These are phyloP conservation scores for Mortierella alpina DNA, from an alignment of 192 early-diverging fungal genomes.

Conservation along the genomic window DNA sequence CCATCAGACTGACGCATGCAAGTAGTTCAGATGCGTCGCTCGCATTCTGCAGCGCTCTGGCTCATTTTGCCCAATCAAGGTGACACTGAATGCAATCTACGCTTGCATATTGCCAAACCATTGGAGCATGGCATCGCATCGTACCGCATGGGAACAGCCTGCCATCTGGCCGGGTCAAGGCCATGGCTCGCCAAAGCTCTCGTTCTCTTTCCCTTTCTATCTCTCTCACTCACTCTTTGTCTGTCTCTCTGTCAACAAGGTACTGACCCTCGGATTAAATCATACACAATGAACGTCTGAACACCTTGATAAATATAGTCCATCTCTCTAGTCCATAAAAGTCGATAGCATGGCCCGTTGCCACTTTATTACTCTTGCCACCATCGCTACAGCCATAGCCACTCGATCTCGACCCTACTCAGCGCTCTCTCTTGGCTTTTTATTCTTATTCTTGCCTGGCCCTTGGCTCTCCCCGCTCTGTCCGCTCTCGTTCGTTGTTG, in stretches of 20 bases:
- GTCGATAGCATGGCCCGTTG: too few relatives aligned
- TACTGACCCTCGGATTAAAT: too few relatives aligned
- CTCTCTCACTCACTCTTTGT: neutral
- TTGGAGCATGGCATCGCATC: neutral
- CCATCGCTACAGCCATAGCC: too few relatives aligned
- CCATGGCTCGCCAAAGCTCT: neutral
- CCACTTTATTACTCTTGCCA: too few relatives aligned
- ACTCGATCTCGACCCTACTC: neutral
- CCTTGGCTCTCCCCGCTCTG: neutral
- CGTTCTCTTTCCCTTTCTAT: neutral
- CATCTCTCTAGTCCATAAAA: too few relatives aligned
- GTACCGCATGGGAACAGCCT: conserved; percentile 1
- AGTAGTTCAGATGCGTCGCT: too few relatives aligned
- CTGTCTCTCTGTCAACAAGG: neutral
- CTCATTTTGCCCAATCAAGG: too few relatives aligned
- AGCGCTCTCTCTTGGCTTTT: neutral
- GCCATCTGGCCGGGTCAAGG: neutral
- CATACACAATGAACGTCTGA: too few relatives aligned
- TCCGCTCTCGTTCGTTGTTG: neutral
- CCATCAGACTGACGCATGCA: too few relatives aligned
- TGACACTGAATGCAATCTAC: neutral
- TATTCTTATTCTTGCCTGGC: neutral
- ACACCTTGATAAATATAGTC: too few relatives aligned
- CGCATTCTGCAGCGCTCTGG: too few relatives aligned
- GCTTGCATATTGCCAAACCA: neutral